Evolutionary conservation across 768 basidiomycete species (phyloP).

Genomic region (Gyrodon lividus): DNA sequence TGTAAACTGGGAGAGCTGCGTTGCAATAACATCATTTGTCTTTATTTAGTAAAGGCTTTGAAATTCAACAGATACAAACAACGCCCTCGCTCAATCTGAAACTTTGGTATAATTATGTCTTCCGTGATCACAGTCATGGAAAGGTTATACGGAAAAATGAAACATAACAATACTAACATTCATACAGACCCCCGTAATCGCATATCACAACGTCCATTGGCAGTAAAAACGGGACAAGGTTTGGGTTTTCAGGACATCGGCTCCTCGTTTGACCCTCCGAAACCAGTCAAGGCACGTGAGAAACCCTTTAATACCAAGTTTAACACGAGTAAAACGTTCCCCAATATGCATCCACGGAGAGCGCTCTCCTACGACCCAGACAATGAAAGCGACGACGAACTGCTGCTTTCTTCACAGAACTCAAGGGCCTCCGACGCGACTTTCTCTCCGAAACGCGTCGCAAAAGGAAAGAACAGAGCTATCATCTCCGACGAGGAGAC

Average conservation of each 20-base stretch:
- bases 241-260: conserved; percentile 25
- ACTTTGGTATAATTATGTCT: neutral
- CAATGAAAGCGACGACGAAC: conserved; percentile 29
- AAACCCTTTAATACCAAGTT: conserved; percentile 10
- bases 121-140: conserved; percentile 30
- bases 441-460: conserved; percentile 9
- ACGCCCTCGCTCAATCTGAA: conserved; percentile 18
- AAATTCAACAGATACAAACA: conserved; percentile 30
- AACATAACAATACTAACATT: neutral
- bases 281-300: neutral
- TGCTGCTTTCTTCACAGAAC: conserved; percentile 26
- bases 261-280: conserved; percentile 17
- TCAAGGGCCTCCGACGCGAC: conserved; percentile 14
- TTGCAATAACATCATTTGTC: no score
- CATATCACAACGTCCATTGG: conserved; percentile 23
- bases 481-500: conserved; percentile 1
- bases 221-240: conserved; percentile 27
- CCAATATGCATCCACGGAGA: neutral
- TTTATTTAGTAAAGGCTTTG: conserved; percentile 21
- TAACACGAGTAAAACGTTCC: neutral
- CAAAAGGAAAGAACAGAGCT: conserved; percentile 3
- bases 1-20: neutral
- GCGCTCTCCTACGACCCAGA: neutral
- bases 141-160: neutral
- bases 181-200: conserved; percentile 21